phyloP scores from a whole-genome alignment of 2,329 filamentous ascomycete species.

The Pseudogymnoascus sp. region DNA sequence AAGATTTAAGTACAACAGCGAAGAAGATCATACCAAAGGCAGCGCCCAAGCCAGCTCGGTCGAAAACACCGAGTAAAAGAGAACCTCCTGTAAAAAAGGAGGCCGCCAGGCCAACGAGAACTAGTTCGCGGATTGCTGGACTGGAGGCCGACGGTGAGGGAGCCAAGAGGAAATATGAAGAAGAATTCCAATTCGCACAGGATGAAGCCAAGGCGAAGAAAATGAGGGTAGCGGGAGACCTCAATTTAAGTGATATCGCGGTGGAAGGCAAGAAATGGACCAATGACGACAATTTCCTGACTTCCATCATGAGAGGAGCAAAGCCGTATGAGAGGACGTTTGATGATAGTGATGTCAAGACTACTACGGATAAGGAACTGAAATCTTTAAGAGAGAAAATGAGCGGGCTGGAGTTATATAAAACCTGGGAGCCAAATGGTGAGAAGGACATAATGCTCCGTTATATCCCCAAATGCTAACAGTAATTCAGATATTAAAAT shows the following conservation, averaged over 20 bases:
- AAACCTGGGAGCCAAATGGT: constrained; percentile 75
- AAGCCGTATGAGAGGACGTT: constrained; percentile 80
- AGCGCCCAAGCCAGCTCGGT: constrained; percentile 39
- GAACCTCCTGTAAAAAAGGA: constrained; percentile 41
- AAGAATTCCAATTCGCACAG: constrained; percentile 48
- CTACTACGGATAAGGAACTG: constrained; percentile 68
- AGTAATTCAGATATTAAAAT: constrained; percentile 68
- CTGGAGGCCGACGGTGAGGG: constrained; percentile 48
- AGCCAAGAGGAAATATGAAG: constrained; percentile 59
- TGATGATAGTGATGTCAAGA: constrained; percentile 69
- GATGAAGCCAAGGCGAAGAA: constrained; percentile 52
- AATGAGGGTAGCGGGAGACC: constrained; percentile 54
- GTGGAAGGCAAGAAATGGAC: constrained; percentile 74
- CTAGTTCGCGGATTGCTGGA: constrained; percentile 50
- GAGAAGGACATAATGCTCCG: constrained; percentile 23
- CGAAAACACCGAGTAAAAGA: constrained; percentile 25
- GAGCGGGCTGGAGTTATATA: constrained; percentile 68
- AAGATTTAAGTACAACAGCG: constrained; percentile 64
- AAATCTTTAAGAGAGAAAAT: constrained; percentile 67
- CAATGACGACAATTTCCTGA: constrained; percentile 55
- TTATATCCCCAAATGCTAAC: neutral
- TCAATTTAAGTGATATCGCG: constrained; percentile 67
- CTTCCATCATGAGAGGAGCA: constrained; percentile 56
- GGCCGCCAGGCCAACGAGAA: constrained; percentile 41
- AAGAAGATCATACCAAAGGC: constrained; percentile 57